A percentile compares a stretch with the other conserved stretches of the same genome.
phyloP scores from a whole-genome alignment of 345 rosid genomes.

The Arabis alpina region DNA sequence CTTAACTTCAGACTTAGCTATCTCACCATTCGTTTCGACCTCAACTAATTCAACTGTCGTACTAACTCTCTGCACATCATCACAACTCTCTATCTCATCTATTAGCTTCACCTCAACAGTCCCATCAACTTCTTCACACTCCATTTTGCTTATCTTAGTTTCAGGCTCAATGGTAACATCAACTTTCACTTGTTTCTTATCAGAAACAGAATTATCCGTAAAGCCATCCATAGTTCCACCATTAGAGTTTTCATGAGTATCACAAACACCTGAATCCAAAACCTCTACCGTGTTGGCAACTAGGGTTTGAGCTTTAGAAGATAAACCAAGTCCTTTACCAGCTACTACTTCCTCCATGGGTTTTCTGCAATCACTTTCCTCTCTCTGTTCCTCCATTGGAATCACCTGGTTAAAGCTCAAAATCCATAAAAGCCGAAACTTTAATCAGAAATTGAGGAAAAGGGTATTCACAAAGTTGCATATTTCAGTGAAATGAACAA shows the following conservation, averaged over 20 bases:
- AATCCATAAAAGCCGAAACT: not conserved
- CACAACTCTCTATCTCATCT: not conserved
- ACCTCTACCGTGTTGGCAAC: not conserved
- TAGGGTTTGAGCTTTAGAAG: constrained; percentile 34
- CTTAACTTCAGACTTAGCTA: not conserved
- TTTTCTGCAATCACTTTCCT: constrained; percentile 14
- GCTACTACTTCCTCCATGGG: constrained; percentile 19
- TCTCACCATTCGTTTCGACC: not conserved
- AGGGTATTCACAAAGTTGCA: not conserved
- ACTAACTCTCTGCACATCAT: not conserved
- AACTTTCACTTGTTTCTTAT: constrained; percentile 3
- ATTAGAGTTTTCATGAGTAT: no score
- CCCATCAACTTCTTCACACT: not conserved
- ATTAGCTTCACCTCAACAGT: constrained; percentile 15
- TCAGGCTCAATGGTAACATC: constrained; percentile 4
- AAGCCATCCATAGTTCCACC: no score
- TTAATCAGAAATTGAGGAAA: not conserved
- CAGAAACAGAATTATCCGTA: constrained; percentile 6
- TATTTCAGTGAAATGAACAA: constrained; percentile 11
- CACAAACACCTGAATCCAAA: not conserved
- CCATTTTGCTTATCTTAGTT: not conserved
- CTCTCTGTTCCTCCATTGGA: constrained; percentile 33
- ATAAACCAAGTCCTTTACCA: constrained; percentile 13
- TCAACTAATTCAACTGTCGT: not conserved
- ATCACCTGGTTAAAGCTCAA: not conserved